Evolutionary conservation across 2,329 filamentous ascomycete species (phyloP).

Genomic region (Fusarium nematophilum): DNA sequence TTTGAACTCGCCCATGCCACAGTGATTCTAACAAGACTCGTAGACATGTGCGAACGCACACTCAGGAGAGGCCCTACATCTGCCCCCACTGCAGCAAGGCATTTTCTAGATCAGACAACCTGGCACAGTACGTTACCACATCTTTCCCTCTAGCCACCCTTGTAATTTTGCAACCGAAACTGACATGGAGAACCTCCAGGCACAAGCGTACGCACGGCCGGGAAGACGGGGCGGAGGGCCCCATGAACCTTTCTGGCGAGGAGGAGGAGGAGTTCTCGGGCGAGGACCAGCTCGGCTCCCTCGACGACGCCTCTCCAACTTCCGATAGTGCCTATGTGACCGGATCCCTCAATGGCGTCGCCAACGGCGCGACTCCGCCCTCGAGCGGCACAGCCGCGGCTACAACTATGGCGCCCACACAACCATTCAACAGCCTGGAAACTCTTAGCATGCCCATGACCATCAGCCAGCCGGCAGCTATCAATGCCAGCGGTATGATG

Average conservation of each 20-base stretch:
- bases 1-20: slow-evolving; percentile 26
- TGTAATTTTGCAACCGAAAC: slow-evolving; percentile 27
- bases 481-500: slow-evolving; percentile 60
- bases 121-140: slow-evolving; percentile 83
- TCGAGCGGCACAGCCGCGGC: slow-evolving; percentile 30
- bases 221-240: slow-evolving; percentile 68
- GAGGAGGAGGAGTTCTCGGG: slow-evolving; percentile 86
- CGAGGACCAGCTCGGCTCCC: slow-evolving; percentile 83
- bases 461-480: slow-evolving; percentile 65
- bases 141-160: slow-evolving; percentile 47
- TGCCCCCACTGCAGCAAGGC: slow-evolving; percentile 99
- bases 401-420: slow-evolving; percentile 42
- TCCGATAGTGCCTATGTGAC: slow-evolving; percentile 74
- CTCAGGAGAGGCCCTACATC: slow-evolving; percentile 97
- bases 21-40: slow-evolving; percentile 35
- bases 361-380: slow-evolving; percentile 46
- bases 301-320: slow-evolving; percentile 81
- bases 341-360: slow-evolving; percentile 61
- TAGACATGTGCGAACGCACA: slow-evolving; percentile 99
- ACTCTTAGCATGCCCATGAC: slow-evolving; percentile 74
- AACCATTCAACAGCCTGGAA: slow-evolving; percentile 67
- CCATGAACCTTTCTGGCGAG: slow-evolving; percentile 78
- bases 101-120: slow-evolving; percentile 97
- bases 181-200: slow-evolving; percentile 59
- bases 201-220: slow-evolving; percentile 84